These are phyloP conservation scores for Rhizomucor miehei DNA, from an alignment of 371 early-diverging fungal genomes.

Conservation along the genomic window DNA sequence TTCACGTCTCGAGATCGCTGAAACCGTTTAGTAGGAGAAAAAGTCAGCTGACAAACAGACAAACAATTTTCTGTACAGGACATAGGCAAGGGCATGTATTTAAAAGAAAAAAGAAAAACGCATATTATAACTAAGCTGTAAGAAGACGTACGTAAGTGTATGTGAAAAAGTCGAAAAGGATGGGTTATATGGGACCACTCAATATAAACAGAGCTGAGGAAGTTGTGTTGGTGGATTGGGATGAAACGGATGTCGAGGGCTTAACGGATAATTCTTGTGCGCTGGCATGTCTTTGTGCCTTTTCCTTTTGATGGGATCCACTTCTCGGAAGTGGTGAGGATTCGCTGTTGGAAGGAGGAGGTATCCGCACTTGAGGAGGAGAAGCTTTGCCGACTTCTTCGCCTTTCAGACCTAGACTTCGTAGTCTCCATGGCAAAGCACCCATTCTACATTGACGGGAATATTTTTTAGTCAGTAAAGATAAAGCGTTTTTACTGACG, in stretches of 20 bases:
- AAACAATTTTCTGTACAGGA: no score
- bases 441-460: slow-evolving; percentile 33
- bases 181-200: no score
- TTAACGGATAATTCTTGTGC: no score
- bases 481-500: not conserved
- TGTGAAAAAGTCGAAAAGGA: no score
- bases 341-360: slow-evolving; percentile 23
- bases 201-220: no score
- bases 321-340: slow-evolving; percentile 22
- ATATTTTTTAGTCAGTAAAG: not conserved
- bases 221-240: no score
- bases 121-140: no score
- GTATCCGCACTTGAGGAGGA: slow-evolving; percentile 12
- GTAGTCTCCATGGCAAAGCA: slow-evolving; percentile 43
- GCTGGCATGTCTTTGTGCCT: not conserved
- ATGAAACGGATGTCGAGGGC: no score
- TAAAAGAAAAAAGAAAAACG: no score
- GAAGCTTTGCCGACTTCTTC: slow-evolving; percentile 16
- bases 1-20: not conserved
- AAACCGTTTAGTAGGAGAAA: not conserved
- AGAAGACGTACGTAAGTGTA: no score
- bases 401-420: slow-evolving; percentile 16
- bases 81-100: no score
- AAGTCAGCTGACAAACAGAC: no score
- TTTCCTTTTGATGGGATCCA: not conserved